Percentiles rank a stretch among this genome's conserved stretches.
These are phyloP conservation scores for Ustilago bromivora DNA, from an alignment of 1,284 basidiomycete species.

Conservation along the genomic window DNA sequence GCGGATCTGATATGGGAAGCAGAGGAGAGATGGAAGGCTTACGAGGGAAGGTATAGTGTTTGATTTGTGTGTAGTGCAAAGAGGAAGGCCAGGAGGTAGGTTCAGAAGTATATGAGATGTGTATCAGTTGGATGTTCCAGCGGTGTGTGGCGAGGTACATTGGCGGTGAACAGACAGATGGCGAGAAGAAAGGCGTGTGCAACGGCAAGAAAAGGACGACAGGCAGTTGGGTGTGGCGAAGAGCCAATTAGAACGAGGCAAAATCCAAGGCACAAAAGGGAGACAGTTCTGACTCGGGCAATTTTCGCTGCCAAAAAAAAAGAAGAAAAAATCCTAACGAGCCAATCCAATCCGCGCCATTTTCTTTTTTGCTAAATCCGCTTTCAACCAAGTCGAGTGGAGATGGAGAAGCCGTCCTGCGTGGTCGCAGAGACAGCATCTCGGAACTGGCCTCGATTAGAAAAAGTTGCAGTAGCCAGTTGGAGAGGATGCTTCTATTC, in stretches of 20 bases:
- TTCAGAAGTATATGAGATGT: constrained; percentile 9
- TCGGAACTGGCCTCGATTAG: neutral
- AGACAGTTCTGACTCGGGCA: constrained; percentile 25
- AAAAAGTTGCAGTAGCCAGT: neutral
- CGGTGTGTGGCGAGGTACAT: neutral
- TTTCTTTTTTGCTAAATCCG: constrained; percentile 5
- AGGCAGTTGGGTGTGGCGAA: constrained; percentile 3
- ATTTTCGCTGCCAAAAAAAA: constrained; percentile 11
- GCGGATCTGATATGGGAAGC: constrained; percentile 17
- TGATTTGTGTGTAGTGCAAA: constrained; percentile 1
- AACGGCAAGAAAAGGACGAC: neutral
- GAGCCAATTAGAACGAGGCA: constrained; percentile 24
- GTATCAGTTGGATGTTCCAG: constrained; percentile 24
- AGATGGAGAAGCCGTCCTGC: neutral
- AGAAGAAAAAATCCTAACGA: neutral
- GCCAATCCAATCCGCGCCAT: constrained; percentile 18
- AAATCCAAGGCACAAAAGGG: constrained; percentile 1
- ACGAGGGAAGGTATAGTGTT: neutral
- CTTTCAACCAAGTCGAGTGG: neutral
- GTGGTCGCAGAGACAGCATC: neutral
- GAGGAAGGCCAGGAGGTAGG: neutral
- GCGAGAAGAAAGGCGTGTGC: neutral
- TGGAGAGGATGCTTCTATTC: neutral
- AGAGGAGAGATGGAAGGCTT: constrained; percentile 1
- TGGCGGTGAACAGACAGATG: neutral